Evolutionary conservation across 208 protist species (phyloP).

Genomic region (Porcisia deanei): DNA sequence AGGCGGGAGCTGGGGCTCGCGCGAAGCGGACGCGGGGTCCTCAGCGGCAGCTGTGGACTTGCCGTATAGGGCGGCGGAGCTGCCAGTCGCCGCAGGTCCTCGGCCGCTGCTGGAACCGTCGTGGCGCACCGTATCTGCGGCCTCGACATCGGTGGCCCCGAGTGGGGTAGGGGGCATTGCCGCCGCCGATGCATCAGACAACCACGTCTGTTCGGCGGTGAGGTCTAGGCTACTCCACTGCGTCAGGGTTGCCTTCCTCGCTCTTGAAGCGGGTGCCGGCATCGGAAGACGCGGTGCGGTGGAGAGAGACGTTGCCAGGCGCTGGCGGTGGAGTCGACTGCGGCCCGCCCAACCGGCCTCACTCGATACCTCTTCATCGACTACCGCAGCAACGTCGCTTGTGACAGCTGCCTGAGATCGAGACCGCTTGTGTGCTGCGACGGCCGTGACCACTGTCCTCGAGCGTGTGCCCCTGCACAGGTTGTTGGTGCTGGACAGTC

Average conservation of each 20-base stretch:
- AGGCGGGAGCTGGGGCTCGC: neutral
- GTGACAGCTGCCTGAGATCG: neutral
- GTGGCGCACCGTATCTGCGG: neutral
- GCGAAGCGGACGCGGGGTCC: neutral
- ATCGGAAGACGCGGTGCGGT: neutral
- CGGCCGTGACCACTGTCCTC: neutral
- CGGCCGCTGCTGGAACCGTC: neutral
- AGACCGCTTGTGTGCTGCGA: neutral
- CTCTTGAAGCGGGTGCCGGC: neutral
- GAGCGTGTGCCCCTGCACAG: neutral
- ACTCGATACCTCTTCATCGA: neutral
- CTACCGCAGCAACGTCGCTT: neutral
- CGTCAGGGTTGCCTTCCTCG: neutral
- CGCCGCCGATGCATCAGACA: constrained; percentile 15
- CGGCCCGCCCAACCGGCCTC: constrained; percentile 1
- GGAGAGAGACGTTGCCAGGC: constrained; percentile 3
- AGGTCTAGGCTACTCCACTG: neutral
- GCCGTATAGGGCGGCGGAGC: neutral
- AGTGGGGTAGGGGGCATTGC: constrained; percentile 25
- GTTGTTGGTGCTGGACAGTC: neutral
- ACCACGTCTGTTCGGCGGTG: constrained; percentile 11
- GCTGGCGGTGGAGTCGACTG: constrained; percentile 10
- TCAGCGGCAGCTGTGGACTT: neutral
- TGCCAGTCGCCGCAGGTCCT: neutral
- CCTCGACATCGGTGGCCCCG: constrained; percentile 18